Evolutionary conservation across 352 stramenopile species (phyloP), one percentile per base, ranked within the genome.

Genomic region (Globisporangium solare): DNA sequence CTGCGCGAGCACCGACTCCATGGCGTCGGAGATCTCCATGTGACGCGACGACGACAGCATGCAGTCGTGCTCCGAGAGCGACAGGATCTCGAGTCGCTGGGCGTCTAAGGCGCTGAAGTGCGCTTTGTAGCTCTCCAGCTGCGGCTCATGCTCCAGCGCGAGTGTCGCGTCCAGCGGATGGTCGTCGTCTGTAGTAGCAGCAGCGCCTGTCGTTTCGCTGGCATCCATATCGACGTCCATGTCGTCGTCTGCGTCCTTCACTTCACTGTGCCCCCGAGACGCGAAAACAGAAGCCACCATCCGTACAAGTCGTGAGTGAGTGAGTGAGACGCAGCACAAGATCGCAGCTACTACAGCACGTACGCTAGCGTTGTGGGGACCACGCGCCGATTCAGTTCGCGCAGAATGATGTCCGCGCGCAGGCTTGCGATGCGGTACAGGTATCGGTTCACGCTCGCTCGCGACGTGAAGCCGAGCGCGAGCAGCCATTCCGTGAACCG

Each of bases 1-100:
- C 35, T 84, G 68, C 15, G 83, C 77, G 21, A 92, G 61, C 41
- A 86, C 63, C 37, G 81, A 68, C 53, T 92, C 83, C 76, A 92
- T 89, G 2, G 83, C 83, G 42, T 91, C 75, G 22, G 83, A 79
- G 49, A 92, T 88, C 39, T 74, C 67, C 55, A 73, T 71, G 59
- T 89, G 83, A 20, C 75, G 73, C 14, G 63, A 67, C 7, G 79
- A 87, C 22, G 80, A 88, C 37, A 92, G 65, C 31, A 87, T 46
- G 4, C 73, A 68, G 31, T 88, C 70, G 54, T 88, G 76, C 52
- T 88, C 77, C 0, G 67, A 70, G 40, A 76, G 73, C 17, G 83
- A 84, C 2, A 90, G 61, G 42, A 88, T 73, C 59, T 91, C 83
- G 14, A 92, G 49, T 45, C 72, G 62, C 47, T 87, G 66, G 2